Conservation (phyloP, 805 yeast genomes). For the Pichia eremophila region DNA sequence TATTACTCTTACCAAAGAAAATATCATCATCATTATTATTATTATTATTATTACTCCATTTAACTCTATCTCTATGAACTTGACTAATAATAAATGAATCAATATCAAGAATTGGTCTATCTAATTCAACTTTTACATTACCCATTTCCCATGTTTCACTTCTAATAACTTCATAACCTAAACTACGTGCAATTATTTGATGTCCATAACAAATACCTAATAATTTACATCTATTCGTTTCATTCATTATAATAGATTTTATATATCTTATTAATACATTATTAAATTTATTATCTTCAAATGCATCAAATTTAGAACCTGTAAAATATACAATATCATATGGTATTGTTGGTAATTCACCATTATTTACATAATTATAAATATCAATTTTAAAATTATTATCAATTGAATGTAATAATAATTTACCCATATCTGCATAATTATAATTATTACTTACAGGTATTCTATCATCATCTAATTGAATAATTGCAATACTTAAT, state of each 20-base stretch:
- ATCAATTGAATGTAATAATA: constrained; percentile 11
- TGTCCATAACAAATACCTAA: constrained; percentile 85
- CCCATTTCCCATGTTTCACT: constrained; percentile 71
- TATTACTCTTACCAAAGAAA: constrained; percentile 43
- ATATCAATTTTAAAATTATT: not conserved
- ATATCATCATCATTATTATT: constrained; percentile 18
- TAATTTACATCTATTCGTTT: constrained; percentile 15
- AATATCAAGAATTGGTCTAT: constrained; percentile 20
- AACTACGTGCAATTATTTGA: constrained; percentile 60
- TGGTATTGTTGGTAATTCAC: constrained; percentile 16
- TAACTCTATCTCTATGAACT: constrained; percentile 50
- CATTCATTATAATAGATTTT: constrained; percentile 10
- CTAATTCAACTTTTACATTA: constrained; percentile 31
- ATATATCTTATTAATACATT: constrained; percentile 29
- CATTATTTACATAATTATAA: constrained; percentile 29
- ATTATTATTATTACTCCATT: too few species aligned
- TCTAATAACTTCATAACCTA: constrained; percentile 54
- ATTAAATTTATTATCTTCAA: constrained; percentile 34
- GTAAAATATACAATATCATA: constrained; percentile 40
- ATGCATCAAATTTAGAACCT: constrained; percentile 44
- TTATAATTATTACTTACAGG: constrained; percentile 29
- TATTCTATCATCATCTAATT: constrained; percentile 5
- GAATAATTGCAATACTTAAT: constrained; percentile 7
- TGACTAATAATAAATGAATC: constrained; percentile 32
- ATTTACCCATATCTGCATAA: constrained; percentile 40